Percentiles rank a stretch among this genome's conserved stretches.
Evolutionary conservation across 108 stramenopile genomes (phyloP).

Genomic region (Aureococcus anophagefferens): DNA sequence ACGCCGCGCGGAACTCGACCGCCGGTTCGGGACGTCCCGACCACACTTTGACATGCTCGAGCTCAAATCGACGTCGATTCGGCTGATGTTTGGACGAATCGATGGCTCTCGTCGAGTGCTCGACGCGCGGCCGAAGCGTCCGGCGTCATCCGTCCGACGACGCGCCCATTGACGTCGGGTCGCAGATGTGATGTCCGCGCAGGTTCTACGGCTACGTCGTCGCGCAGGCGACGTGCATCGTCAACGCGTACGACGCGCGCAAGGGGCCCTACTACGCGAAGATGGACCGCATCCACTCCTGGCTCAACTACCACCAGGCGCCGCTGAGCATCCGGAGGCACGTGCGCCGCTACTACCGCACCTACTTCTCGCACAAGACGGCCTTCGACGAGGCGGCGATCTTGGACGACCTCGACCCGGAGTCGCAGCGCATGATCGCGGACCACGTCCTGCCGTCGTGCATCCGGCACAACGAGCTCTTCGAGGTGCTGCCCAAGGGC

Average conservation of each 20-base stretch:
- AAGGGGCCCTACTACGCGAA: not conserved
- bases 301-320: not conserved
- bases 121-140: too few relatives aligned
- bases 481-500: not conserved
- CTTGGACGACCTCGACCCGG: constrained; percentile 17
- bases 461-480: not conserved
- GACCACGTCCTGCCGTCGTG: not conserved
- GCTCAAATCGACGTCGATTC: too few relatives aligned
- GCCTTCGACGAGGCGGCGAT: constrained; percentile 22
- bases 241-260: constrained; percentile 5
- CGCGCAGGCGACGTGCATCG: constrained; percentile 5
- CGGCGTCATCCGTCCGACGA: too few relatives aligned
- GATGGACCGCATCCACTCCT: constrained; percentile 3
- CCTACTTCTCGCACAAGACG: constrained; percentile 20
- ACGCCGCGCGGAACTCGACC: too few relatives aligned
- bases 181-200: too few relatives aligned
- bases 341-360: constrained; percentile 21
- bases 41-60: too few relatives aligned
- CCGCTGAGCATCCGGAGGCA: not conserved
- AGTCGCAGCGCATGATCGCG: not conserved
- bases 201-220: constrained; percentile 18
- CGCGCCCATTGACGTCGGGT: too few relatives aligned
- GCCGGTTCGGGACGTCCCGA: too few relatives aligned
- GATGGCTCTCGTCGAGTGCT: too few relatives aligned
- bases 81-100: too few relatives aligned